Evolutionary conservation across 768 basidiomycete genomes (phyloP), one percentile per base, ranked within the genome.

Genomic region (Lactarius psammicola): DNA sequence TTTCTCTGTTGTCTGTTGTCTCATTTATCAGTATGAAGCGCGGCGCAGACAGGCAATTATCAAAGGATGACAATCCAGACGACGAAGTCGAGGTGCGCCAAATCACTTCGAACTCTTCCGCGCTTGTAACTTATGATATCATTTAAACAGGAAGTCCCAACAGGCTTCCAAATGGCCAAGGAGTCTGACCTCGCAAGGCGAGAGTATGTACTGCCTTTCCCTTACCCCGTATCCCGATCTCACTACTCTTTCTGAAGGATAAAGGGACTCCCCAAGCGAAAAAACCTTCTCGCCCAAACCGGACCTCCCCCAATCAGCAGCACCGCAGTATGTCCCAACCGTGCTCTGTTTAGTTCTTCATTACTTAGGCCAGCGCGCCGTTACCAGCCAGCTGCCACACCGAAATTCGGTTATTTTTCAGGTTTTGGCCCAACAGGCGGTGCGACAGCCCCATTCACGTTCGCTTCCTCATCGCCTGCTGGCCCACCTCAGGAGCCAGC

Each of bases 21-120:
- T 44, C 20, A 33, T 63, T 57, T 59, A 51, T 66, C 73, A 13
- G 20, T 1, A 87, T 91, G 88, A 92, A 92, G 76, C 84, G 90
- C 74, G 82, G 80, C 62, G 90, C 90, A 73, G 90, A 92, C 59
- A 83, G 77, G 66, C 88, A 93, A 70, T 72, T 93, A 38, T 79
- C 81, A 13, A 90, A 85, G 71, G 87, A 87, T 65, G 79, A 76
- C 31, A 79, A 80, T 55, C 78, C 77, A 20, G 77, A 75, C 20
- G 78, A 79, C 5, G 75, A 75, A 13, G 71, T 75, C n/a, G 71
- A 77, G 74, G 76, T 78, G 18, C 31, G 71, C 57, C 0, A 13
- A 28, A 15, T 42, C 54, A 17, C 38, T 15, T 31, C 20, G 40
- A 40, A 56, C 56, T 28, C n/a, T 61, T 53, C n/a, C n/a, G n/a